Percentiles rank a stretch among this genome's conserved stretches.
Evolutionary conservation across 176 grass and related monocot species (phyloP).

Genomic region (Raddia guianensis): DNA sequence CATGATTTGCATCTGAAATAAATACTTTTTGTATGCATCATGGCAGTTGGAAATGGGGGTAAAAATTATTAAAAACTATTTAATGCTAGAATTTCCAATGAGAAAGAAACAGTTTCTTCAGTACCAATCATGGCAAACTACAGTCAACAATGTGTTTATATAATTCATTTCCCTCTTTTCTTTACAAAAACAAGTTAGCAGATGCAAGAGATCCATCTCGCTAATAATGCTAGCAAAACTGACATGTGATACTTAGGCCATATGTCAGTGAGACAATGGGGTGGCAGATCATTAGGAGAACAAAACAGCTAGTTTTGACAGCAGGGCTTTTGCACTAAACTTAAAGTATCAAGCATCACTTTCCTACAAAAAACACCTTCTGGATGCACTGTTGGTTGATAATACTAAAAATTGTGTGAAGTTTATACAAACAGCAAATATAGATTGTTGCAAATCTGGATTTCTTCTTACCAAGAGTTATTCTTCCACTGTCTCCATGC

Average conservation of each 20-base stretch:
- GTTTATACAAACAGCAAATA: background rate
- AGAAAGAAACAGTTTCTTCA: constrained; percentile 32
- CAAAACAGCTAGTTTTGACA: constrained; percentile 5
- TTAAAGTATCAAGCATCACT: background rate
- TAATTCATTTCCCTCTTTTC: background rate
- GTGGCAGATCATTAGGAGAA: background rate
- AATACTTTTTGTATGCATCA: constrained; percentile 12
- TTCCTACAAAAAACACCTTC: background rate
- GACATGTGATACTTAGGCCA: background rate
- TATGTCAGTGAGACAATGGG: background rate
- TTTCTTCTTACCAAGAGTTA: constrained; percentile 62
- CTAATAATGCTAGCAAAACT: background rate
- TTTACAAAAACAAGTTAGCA: background rate
- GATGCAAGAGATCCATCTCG: background rate
- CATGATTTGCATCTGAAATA: constrained; percentile 4
- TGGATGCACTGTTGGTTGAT: background rate
- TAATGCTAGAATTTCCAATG: background rate
- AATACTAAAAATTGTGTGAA: constrained; percentile 7
- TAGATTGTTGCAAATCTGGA: background rate
- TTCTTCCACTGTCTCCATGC: constrained; percentile 73
- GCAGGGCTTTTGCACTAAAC: background rate
- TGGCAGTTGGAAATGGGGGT: background rate
- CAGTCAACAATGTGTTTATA: background rate
- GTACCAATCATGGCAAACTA: background rate
- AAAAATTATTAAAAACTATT: constrained; percentile 4